Evolutionary conservation across 768 basidiomycete species (phyloP).

Genomic region (Sarcodon aspratus): DNA sequence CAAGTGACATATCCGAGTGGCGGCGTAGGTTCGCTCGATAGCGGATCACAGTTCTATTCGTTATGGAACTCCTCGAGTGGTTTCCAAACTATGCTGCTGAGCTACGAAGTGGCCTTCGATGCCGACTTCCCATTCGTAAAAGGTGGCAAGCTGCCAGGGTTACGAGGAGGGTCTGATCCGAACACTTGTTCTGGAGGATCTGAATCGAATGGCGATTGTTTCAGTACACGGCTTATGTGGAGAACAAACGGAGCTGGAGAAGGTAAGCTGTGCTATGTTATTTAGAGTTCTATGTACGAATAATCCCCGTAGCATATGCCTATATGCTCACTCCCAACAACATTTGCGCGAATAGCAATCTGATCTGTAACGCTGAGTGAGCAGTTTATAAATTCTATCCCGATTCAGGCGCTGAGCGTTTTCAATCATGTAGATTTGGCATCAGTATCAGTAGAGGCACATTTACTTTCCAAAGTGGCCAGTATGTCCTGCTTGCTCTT

Average conservation of each 20-base stretch:
- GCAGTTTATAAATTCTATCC: too few relatives aligned
- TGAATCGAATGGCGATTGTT: conserved; percentile 54
- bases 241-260: conserved; percentile 52
- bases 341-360: conserved; percentile 40
- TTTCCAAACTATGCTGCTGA: conserved; percentile 58
- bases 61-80: conserved; percentile 55
- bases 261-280: conserved; percentile 30
- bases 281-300: not conserved
- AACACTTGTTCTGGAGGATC: conserved; percentile 63
- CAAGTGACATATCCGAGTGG: conserved; percentile 54
- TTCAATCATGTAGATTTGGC: conserved; percentile 32
- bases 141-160: conserved; percentile 69
- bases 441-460: conserved; percentile 61
- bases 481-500: conserved; percentile 32
- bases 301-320: conserved; percentile 48
- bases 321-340: conserved; percentile 60
- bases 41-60: conserved; percentile 59
- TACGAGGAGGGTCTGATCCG: conserved; percentile 55
- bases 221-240: conserved; percentile 73
- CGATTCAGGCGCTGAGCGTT: too few relatives aligned
- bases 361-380: conserved; percentile 53
- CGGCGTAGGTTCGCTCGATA: conserved; percentile 45
- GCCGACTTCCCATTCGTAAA: conserved; percentile 57
- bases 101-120: conserved; percentile 70
- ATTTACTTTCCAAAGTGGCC: conserved; percentile 49